Base-by-base conservation (phyloP, 2,329 filamentous ascomycete species). In the Cladophialophora yegresii region DNA sequence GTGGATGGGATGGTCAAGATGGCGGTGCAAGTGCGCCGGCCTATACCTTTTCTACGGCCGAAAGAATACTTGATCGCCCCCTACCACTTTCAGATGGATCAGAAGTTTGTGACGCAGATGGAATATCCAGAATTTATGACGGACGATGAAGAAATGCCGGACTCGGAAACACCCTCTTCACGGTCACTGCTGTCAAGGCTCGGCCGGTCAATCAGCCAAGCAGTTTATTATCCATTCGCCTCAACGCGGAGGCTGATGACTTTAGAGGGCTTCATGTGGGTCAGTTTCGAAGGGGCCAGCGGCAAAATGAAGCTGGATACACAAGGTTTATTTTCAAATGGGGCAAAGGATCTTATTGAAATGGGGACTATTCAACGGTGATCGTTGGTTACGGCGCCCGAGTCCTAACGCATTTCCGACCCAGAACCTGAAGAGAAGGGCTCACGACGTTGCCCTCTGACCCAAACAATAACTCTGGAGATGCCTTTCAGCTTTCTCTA, bases 241-340 rank as follows among this genome's bases (percentile, higher is more conserved):
- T 60, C 61, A 10, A 66, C 64, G 13, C 55, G 64, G n/a, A 64
- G 60, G 45, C 53, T 68, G 4, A 58, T 66, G 51, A 65, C 63
- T 13, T 30, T 60, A 12, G 66, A 68, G 23, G 66, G 66, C 5
- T 57, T 68, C 43, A 66, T 68, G 64, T 54, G 43, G 8, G 62
- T 66, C 23, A 54, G 54, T 43, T 51, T 68, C 26, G 58, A 56
- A 4, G 58, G 64, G 20, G 40, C n/a, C 20, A 54, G 26, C 13
- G 30, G 51, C 32, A 53, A 58, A 45, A 56, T 60, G 45, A 67
- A 67, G 55, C 59, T 67, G 33, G 65, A 67, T 36, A 64, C 65
- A 3, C 65, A 67, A 22, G 65, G 65, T 2, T 49, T 40, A 20
- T 67, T 67, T 55, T 67, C 62, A 28, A 64, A 67, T 26, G 58